phyloP scores from a whole-genome alignment of 305 asterid genomes.

The Solanum hybrid region DNA sequence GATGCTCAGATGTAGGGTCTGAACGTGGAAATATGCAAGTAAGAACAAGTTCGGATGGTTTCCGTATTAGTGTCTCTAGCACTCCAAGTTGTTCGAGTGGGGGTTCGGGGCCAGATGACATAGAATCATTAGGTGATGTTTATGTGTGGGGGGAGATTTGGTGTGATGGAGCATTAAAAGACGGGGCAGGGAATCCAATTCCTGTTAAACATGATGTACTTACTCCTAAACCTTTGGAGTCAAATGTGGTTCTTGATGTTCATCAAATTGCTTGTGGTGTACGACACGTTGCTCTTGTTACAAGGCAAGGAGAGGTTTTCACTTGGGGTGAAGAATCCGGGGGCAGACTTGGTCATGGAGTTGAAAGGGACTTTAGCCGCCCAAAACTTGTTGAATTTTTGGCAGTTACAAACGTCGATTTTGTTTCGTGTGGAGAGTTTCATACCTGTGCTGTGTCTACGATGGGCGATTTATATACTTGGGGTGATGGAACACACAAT shows the following conservation, averaged over 20 bases:
- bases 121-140: conserved; percentile 90
- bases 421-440: conserved; percentile 77
- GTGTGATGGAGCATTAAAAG: conserved; percentile 55
- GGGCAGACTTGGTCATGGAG: conserved; percentile 87
- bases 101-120: conserved; percentile 80
- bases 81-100: conserved; percentile 87
- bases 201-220: conserved; percentile 53
- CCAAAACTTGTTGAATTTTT: conserved; percentile 63
- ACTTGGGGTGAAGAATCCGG: conserved; percentile 97
- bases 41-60: conserved; percentile 74
- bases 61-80: conserved; percentile 85
- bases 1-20: conserved; percentile 71
- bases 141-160: conserved; percentile 91
- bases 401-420: conserved; percentile 60
- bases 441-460: conserved; percentile 77
- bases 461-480: conserved; percentile 72
- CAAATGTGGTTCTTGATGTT: conserved; percentile 77
- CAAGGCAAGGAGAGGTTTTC: conserved; percentile 84
- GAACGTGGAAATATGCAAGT: conserved; percentile 76
- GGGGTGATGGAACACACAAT: conserved; percentile 87
- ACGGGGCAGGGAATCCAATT: conserved; percentile 46
- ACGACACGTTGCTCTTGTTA: conserved; percentile 76
- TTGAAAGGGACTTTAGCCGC: conserved; percentile 56
- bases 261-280: conserved; percentile 82
- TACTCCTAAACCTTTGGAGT: conserved; percentile 64